Conservation (phyloP, 2,329 filamentous ascomycete genomes). For the Cercospora brassicicola region DNA sequence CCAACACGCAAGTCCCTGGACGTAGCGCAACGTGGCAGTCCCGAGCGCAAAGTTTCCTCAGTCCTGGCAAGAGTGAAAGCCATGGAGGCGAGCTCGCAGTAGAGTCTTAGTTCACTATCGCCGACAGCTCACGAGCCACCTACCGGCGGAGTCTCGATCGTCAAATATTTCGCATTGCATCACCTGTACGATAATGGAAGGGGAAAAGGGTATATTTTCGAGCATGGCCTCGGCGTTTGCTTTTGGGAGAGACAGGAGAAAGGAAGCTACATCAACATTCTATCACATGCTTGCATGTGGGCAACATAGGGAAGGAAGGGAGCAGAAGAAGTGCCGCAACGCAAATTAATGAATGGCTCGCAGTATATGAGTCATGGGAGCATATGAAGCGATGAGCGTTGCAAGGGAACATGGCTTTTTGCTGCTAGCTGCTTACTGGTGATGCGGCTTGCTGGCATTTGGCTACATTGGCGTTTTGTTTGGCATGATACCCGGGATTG, state of each 20-base stretch:
- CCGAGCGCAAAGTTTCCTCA: conserved; percentile 26
- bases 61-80: conserved; percentile 28
- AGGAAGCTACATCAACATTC: not conserved
- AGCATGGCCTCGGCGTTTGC: not conserved
- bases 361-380: conserved; percentile 1
- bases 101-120: not conserved
- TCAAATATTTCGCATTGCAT: not conserved
- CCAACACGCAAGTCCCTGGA: conserved; percentile 15
- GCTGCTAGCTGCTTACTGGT: not conserved
- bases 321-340: not conserved
- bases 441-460: not conserved
- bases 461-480: not conserved
- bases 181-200: conserved; percentile 4
- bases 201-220: not conserved
- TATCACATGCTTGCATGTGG: not conserved
- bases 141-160: not conserved
- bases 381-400: not conserved
- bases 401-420: not conserved
- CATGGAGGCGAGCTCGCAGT: conserved; percentile 24
- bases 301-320: not conserved
- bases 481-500: conserved; percentile 2
- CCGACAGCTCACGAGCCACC: not conserved
- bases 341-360: conserved; percentile 1
- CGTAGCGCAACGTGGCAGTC: conserved; percentile 15
- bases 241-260: not conserved